A percentile compares a stretch with the other conserved stretches of the same genome.
These are phyloP conservation scores for Proliferodiscus dingleyae DNA, from an alignment of 2,329 filamentous ascomycete genomes.

Conservation along the genomic window DNA sequence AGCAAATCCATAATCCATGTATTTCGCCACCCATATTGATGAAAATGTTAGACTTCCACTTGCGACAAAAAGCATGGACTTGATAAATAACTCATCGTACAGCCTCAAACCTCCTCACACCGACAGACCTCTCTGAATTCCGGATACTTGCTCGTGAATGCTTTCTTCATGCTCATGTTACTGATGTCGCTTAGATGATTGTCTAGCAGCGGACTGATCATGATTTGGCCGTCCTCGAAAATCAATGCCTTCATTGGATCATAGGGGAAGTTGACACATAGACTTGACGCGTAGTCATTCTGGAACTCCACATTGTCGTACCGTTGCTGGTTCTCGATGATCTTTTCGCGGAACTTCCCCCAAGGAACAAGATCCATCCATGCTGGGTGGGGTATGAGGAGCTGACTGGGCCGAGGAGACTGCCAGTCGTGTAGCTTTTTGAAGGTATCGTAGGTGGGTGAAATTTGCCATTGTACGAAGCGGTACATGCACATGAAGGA, in stretches of 20 bases:
- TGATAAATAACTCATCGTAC: not conserved
- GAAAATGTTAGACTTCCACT: too few species aligned
- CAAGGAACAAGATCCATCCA: constrained; percentile 31
- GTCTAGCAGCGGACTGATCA: constrained; percentile 22
- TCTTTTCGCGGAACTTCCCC: constrained; percentile 25
- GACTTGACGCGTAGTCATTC: constrained; percentile 24
- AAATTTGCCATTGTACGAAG: constrained; percentile 30
- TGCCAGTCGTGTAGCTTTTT: constrained; percentile 27
- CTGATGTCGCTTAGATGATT: constrained; percentile 23
- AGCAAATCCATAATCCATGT: too few species aligned
- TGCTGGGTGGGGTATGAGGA: constrained; percentile 25
- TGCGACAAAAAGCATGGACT: not conserved
- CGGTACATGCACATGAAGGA: constrained; percentile 31
- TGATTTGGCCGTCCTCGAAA: constrained; percentile 24
- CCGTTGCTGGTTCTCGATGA: constrained; percentile 25
- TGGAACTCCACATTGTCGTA: constrained; percentile 28
- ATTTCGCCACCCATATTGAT: too few species aligned
- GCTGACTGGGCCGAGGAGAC: constrained; percentile 20
- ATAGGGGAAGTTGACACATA: constrained; percentile 26
- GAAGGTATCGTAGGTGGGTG: constrained; percentile 22
- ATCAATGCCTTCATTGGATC: constrained; percentile 25
- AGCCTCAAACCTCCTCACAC: constrained; percentile 24
- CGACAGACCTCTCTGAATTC: constrained; percentile 28
- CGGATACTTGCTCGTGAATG: constrained; percentile 28
- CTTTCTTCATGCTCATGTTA: constrained; percentile 28